phyloP scores from a whole-genome alignment of 1,284 basidiomycete species.

The Malassezia slooffiae region DNA sequence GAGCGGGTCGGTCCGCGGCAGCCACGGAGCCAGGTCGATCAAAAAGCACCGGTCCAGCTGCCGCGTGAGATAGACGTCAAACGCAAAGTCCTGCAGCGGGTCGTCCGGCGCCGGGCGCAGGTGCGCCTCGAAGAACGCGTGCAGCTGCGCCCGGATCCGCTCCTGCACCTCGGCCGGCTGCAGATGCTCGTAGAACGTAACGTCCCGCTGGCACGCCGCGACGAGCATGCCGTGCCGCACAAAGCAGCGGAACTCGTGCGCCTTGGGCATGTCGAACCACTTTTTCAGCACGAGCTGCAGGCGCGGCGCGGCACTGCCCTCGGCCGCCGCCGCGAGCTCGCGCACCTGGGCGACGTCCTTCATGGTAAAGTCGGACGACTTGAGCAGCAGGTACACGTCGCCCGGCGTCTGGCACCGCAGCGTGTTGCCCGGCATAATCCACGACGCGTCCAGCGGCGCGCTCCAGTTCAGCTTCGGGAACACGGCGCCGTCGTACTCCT shows the following conservation, averaged over 20 bases:
- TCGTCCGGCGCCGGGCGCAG: neutral
- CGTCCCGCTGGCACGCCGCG: slow-evolving; percentile 81
- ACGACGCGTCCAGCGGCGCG: slow-evolving; percentile 60
- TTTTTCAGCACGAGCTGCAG: slow-evolving; percentile 72
- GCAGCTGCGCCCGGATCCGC: slow-evolving; percentile 52
- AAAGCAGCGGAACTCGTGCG: slow-evolving; percentile 47
- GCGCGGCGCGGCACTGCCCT: neutral
- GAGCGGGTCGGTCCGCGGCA: slow-evolving; percentile 70
- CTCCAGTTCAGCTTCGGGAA: slow-evolving; percentile 63
- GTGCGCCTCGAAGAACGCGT: neutral
- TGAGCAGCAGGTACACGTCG: slow-evolving; percentile 84
- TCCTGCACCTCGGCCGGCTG: slow-evolving; percentile 49
- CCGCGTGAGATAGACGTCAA: slow-evolving; percentile 77
- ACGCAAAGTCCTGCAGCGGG: slow-evolving; percentile 50
- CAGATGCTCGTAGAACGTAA: slow-evolving; percentile 68
- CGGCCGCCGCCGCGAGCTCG: slow-evolving; percentile 18
- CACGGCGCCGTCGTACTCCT: slow-evolving; percentile 61
- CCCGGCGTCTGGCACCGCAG: slow-evolving; percentile 74
- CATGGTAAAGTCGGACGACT: slow-evolving; percentile 78
- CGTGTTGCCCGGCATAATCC: slow-evolving; percentile 77
- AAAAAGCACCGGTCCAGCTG: slow-evolving; percentile 64
- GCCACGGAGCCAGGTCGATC: slow-evolving; percentile 82
- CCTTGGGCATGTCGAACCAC: slow-evolving; percentile 74
- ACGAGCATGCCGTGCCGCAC: slow-evolving; percentile 17
- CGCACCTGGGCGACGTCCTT: slow-evolving; percentile 60